Conservation (phyloP, 495 filamentous ascomycete genomes). For the Durotheca rogersii region DNA sequence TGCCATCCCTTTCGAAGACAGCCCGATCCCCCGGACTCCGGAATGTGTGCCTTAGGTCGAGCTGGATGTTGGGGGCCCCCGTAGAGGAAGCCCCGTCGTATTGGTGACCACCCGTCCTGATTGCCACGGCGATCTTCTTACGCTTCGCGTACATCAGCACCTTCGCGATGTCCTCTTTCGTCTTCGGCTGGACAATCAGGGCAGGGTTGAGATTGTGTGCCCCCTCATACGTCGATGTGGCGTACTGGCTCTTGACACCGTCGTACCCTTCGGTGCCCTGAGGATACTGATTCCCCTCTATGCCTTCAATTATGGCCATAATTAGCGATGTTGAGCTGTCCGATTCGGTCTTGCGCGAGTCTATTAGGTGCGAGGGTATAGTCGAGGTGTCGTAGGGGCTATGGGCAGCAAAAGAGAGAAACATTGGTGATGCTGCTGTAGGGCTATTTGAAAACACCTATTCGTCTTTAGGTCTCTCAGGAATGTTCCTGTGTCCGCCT, state of each 20-base stretch:
- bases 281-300: constrained; percentile 33
- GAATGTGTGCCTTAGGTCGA: constrained; percentile 40
- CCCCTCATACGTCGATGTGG: constrained; percentile 37
- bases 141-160: constrained; percentile 40
- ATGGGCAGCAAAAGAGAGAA: too few species aligned
- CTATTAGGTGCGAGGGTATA: too few species aligned
- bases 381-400: too few species aligned
- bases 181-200: constrained; percentile 39
- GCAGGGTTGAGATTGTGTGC: constrained; percentile 39
- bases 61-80: constrained; percentile 38
- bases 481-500: too few species aligned
- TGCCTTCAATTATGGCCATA: constrained; percentile 35
- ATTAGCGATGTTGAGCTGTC: background rate
- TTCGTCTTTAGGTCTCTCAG: too few species aligned
- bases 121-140: constrained; percentile 39
- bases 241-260: constrained; percentile 38
- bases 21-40: constrained; percentile 28
- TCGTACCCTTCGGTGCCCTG: constrained; percentile 33
- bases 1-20: constrained; percentile 35
- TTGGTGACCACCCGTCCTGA: constrained; percentile 44
- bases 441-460: too few species aligned
- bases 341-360: too few species aligned
- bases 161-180: constrained; percentile 37
- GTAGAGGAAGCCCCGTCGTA: constrained; percentile 46
- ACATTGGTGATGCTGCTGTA: too few species aligned